phyloP scores from a whole-genome alignment of 148 eudicot genomes.

The Talinum fruticosum region DNA sequence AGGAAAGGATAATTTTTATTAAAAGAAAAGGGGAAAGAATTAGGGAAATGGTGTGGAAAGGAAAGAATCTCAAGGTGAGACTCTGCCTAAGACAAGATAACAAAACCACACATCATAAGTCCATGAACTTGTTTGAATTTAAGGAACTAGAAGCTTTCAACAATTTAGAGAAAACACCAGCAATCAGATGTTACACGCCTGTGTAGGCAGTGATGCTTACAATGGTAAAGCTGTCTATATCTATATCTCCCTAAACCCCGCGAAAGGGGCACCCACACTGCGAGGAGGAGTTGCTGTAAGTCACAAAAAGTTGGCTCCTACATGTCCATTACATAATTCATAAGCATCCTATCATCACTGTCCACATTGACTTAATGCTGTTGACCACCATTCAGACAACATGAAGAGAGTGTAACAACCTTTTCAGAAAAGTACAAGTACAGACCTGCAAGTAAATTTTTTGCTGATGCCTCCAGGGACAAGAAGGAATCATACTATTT shows the following conservation, averaged over 20 bases:
- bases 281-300: no score
- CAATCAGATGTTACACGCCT: neutral
- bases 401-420: neutral
- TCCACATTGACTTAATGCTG: neutral
- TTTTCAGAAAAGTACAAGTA: neutral
- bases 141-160: neutral
- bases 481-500: slow-evolving; percentile 61
- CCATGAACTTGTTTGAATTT: neutral
- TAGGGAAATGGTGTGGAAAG: neutral
- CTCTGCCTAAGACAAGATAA: no score
- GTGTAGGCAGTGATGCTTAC: no score
- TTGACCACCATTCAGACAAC: neutral
- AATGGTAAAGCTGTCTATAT: no score
- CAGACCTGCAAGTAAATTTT: slow-evolving; percentile 82
- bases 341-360: neutral
- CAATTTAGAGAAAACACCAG: neutral
- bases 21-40: no score
- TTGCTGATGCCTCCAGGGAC: slow-evolving; percentile 81
- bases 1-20: no score
- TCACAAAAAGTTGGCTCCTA: neutral
- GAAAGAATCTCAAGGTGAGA: no score
- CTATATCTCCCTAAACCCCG: no score
- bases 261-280: no score
- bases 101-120: no score
- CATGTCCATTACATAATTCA: neutral